Percentiles rank a stretch among this genome's conserved stretches.
These are phyloP conservation scores for Entomortierella beljakovae DNA, from an alignment of 192 early-diverging fungal genomes.

Conservation along the genomic window DNA sequence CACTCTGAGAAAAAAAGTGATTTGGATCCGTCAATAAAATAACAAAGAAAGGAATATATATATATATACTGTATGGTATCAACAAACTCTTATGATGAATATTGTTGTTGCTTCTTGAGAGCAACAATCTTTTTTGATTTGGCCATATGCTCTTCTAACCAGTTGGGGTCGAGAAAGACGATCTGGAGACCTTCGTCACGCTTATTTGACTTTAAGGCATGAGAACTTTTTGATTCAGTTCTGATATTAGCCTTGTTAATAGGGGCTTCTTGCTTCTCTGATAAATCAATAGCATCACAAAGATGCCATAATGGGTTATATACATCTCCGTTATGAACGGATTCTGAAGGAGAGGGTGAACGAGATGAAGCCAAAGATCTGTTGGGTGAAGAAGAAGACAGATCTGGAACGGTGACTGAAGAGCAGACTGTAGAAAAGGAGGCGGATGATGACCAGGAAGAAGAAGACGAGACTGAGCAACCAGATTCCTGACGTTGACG, in stretches of 20 bases:
- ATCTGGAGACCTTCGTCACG: slow-evolving; percentile 25
- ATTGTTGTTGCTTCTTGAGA: slow-evolving; percentile 25
- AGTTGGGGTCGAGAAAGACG: slow-evolving; percentile 40
- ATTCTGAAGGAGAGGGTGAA: slow-evolving; percentile 16
- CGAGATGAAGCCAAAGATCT: slow-evolving; percentile 7
- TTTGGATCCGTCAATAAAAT: too few species aligned
- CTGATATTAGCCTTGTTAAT: neutral
- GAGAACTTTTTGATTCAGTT: neutral
- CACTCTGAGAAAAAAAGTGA: neutral
- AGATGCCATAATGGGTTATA: slow-evolving; percentile 38
- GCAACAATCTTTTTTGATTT: slow-evolving; percentile 36
- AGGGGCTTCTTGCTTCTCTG: slow-evolving; percentile 2
- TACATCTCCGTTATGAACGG: neutral
- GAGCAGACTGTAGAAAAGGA: slow-evolving; percentile 33
- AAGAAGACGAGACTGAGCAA: slow-evolving; percentile 35
- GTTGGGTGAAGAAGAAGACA: slow-evolving; percentile 4
- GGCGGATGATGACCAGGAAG: slow-evolving; percentile 39
- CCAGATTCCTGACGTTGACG: slow-evolving; percentile 46
- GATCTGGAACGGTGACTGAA: slow-evolving; percentile 3
- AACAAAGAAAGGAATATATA: neutral
- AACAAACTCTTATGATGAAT: neutral
- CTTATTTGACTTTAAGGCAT: neutral
- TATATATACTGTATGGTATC: neutral
- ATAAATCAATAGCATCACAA: slow-evolving; percentile 35
- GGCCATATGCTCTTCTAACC: slow-evolving; percentile 39